A percentile compares a stretch with the other conserved stretches of the same genome.
Evolutionary conservation across 495 filamentous ascomycete genomes (phyloP).

Genomic region (Penicillium paxilli): DNA sequence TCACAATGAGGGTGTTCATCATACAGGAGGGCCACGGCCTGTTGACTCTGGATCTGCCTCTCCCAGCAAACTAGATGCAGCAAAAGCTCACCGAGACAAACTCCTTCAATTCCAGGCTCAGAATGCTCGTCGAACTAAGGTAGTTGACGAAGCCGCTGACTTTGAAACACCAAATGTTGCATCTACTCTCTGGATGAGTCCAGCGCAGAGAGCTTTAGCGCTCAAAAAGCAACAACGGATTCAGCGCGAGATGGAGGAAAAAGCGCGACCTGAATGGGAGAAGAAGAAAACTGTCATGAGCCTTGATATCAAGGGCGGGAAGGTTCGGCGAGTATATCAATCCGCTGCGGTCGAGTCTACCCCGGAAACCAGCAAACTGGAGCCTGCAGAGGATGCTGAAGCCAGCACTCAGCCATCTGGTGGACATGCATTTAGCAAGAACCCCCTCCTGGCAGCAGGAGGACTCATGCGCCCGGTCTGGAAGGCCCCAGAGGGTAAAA

Average conservation of each 20-base stretch:
- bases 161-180: constrained; percentile 74
- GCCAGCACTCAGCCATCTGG: constrained; percentile 14
- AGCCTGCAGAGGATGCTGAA: constrained; percentile 32
- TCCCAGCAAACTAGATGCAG: constrained; percentile 40
- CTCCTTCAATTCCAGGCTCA: constrained; percentile 83
- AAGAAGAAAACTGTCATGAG: constrained; percentile 86
- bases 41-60: constrained; percentile 49
- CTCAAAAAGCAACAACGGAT: constrained; percentile 90
- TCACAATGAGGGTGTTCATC: constrained; percentile 72
- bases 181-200: constrained; percentile 82
- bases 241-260: constrained; percentile 85
- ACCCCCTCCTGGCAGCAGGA: constrained; percentile 72
- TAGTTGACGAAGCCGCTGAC: constrained; percentile 91
- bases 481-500: constrained; percentile 51
- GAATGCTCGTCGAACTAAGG: constrained; percentile 82
- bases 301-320: constrained; percentile 77
- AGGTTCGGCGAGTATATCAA: constrained; percentile 73
- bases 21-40: constrained; percentile 38
- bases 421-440: constrained; percentile 73
- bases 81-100: constrained; percentile 74
- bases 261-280: constrained; percentile 87
- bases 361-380: constrained; percentile 35
- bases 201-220: constrained; percentile 81
- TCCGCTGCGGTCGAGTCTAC: constrained; percentile 30
- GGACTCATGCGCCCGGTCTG: constrained; percentile 79